Evolutionary conservation across 768 basidiomycete genomes (phyloP), one percentile per base, ranked within the genome.

Genomic region (Lactarius sanguifluus): DNA sequence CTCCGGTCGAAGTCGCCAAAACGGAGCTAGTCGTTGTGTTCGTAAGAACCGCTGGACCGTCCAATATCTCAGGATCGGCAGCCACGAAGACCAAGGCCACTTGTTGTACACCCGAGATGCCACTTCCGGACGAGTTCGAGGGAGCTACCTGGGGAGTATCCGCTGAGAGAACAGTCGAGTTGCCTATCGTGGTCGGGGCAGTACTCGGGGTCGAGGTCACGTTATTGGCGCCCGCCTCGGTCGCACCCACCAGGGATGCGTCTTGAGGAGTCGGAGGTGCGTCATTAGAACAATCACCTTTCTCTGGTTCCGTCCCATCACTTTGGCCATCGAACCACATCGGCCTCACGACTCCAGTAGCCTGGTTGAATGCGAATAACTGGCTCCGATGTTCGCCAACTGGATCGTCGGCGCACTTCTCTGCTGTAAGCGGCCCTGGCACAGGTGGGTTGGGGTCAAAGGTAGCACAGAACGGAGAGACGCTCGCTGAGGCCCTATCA

Each of bases 71-170:
- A 36, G 78, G 78, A 5, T 73, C 65, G 5, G 72, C 72, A 9
- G 85, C 81, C 3, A 79, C 78, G 73, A 86, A 87, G 28, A 83
- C 75, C n/a, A 89, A 78, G 0, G 81, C 81, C 7, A 86, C 85
- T 62, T 81, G 82, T 73, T 78, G 78, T 9, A 76, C 71, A 28
- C 66, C 52, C 8, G 73, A 62, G 54, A 54, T 32, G 16, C 60
- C 32, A 40, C 71, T 66, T 28, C 57, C 71, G 54, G 74, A 72
- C 0, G 62, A 43, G 40, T 66, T 41, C 18, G 72, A 62, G 20
- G 36, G 59, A 3, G 64, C 40, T 10, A 15, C 36, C 23, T 54
- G 50, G 23, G 64, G 64, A 70, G 58, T 13, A 13, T 58, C 58
- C 32, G 65, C 56, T 25, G 61, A 9, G 30, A 41, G n/a, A 18